Conservation (phyloP, 352 stramenopile species). For the Pseudoperonospora humuli region DNA sequence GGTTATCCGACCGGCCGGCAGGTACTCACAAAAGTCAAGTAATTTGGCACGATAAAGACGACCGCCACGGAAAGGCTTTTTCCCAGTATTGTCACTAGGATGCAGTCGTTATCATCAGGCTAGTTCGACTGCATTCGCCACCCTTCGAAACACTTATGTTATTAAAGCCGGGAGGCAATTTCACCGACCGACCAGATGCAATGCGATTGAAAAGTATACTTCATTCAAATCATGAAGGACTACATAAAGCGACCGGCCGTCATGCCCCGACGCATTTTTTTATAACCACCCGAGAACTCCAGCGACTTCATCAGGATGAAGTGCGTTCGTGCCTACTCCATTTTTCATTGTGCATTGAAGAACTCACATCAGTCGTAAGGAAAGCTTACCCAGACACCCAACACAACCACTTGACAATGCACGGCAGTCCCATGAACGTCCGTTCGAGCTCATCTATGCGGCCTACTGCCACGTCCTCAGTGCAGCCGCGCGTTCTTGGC, state of each 20-base stretch:
- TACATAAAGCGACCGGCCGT: constrained; percentile 26
- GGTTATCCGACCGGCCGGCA: constrained; percentile 2
- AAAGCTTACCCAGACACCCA: neutral
- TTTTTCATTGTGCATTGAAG: constrained; percentile 21
- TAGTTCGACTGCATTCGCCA: neutral
- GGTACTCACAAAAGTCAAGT: constrained; percentile 17
- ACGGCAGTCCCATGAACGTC: constrained; percentile 1
- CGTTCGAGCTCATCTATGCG: neutral
- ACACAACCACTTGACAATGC: constrained; percentile 6
- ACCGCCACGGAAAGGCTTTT: constrained; percentile 9
- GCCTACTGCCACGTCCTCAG: neutral
- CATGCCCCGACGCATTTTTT: constrained; percentile 22
- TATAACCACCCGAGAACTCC: constrained; percentile 18
- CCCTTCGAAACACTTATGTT: neutral
- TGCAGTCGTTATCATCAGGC: constrained; percentile 13
- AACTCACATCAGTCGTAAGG: neutral
- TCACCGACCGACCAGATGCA: constrained; percentile 22
- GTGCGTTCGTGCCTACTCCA: constrained; percentile 4
- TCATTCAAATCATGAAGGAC: neutral
- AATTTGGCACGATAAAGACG: constrained; percentile 7
- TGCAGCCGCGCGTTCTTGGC: constrained; percentile 3
- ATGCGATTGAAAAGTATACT: constrained; percentile 16
- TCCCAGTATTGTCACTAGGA: no score
- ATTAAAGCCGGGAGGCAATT: constrained; percentile 10
- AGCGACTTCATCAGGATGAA: constrained; percentile 18